Base-by-base conservation (phyloP, 2,329 filamentous ascomycete species). In the Hypoxylon sp. region DNA sequence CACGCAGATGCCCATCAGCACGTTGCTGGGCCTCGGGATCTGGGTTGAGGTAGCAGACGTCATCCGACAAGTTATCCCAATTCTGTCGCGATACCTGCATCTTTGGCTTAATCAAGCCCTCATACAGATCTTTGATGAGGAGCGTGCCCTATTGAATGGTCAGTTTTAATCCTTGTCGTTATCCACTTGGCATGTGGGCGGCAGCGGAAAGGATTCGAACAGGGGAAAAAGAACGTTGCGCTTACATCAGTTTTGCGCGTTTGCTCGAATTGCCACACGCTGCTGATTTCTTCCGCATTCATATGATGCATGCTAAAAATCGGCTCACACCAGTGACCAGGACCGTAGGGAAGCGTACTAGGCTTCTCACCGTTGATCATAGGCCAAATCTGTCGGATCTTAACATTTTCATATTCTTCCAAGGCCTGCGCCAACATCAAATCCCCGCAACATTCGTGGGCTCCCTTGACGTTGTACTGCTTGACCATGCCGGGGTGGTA, bases 231-330 rank as follows among this genome's bases (percentile, higher is more conserved):
- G 39, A 19, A 48, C 17, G 29, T 51, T 17, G 50, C 6, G 78
- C 81, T 73, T 75, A 84, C 82, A 72, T 79, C 75, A 31, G 79
- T 79, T 71, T 80, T 81, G 32, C 83, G 79, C 3, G 80, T 83
- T 74, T 86, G 81, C 73, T 88, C 86, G 63, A 82, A 87, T 60
- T 86, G 81, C 84, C 86, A 88, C 35, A 87, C 80, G 46, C 73
- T 78, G 68, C 81, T 84, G 50, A 87, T 80, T 72, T 88, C 86
- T 70, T 86, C 82, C 7, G 84, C 79, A 51, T 82, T 82, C 75
- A 88, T 82, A 71, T 87, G 85, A 71, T 87, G 85, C 84, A 88
- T 86, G 2, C 86, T 87, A 44, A 88, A 74, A n/a, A 87, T 80
- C 4, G 86, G 86, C 72, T 87, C 83, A 67, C 86, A 88, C 86